Evolutionary conservation across 805 yeast species (phyloP), one percentile per base, ranked within the genome.

Genomic region (Nakazawaea ishiwadae): DNA sequence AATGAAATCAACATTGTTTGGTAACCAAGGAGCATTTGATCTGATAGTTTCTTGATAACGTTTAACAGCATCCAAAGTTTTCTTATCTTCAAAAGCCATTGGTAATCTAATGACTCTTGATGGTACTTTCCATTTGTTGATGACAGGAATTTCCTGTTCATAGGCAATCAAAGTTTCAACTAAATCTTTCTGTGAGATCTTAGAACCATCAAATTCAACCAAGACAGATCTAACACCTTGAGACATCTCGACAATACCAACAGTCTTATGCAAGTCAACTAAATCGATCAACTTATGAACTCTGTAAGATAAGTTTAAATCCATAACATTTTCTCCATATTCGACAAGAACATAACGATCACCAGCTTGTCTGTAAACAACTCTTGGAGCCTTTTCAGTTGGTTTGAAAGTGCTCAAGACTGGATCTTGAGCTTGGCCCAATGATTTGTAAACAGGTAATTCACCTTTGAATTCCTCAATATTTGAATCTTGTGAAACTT

Each of bases 221-320:
- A 91, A 73, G 24, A 93, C 96, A 4, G 98, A 90, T 56, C 98
- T 75, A 24, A 93, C 98, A 67, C 98, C 98, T 51, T 86, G 95
- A 1, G 96, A 88, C 96, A 93, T 87, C 63, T 93, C 98, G 44
- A 87, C 77, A 45, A 91, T 82, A 43, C 97, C 98, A 40, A 66
- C 60, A 21, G 95, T 82, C 45, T 77, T 69, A 50, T 79, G 74
- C 19, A 68, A 67, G 35, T 69, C 65, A 31, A 87, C 95, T 71
- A 78, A 71, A 49, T 82, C 84, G 42, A 84, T 84, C 59, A 91
- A 73, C 54, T 82, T 78, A 62, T 87, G 84, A 42, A 93, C 86
- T 53, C 97, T 75, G 71, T 90, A 91, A 18, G 89, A 71, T 51
- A 84, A 66, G 62, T 86, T 86, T 63, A 91, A 73, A 60, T 90